Conservation (phyloP, 768 basidiomycete genomes). For the Boletus subparvulus region DNA sequence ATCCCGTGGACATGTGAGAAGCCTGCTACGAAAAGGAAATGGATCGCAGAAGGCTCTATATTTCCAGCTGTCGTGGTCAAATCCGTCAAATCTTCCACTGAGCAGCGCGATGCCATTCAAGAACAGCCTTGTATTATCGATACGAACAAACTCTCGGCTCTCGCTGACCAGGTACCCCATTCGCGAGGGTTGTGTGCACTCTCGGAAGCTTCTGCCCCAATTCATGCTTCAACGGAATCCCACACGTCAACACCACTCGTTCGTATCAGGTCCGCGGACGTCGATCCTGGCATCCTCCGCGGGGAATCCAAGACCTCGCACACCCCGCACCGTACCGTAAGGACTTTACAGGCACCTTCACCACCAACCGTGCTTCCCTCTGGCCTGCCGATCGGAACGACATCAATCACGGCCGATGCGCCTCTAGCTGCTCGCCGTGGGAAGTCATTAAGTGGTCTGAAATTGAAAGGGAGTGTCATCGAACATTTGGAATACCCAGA, state of each 20-base stretch:
- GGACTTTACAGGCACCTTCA: neutral
- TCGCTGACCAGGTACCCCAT: neutral
- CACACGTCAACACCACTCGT: neutral
- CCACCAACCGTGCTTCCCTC: neutral
- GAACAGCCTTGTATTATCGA: neutral
- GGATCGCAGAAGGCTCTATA: slow-evolving; percentile 34
- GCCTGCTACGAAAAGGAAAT: slow-evolving; percentile 18
- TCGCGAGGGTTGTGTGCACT: slow-evolving; percentile 1
- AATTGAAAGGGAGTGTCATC: slow-evolving; percentile 17
- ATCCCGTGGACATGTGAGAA: slow-evolving; percentile 31
- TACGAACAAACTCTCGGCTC: neutral
- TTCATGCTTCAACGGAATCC: neutral
- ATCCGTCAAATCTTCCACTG: slow-evolving; percentile 1
- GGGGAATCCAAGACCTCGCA: slow-evolving; percentile 4
- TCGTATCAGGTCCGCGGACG: slow-evolving; percentile 10
- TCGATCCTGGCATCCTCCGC: slow-evolving; percentile 2
- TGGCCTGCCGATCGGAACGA: neutral
- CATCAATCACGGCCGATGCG: slow-evolving; percentile 6
- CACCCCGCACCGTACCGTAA: neutral
- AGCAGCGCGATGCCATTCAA: slow-evolving; percentile 1
- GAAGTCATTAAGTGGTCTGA: slow-evolving; percentile 32
- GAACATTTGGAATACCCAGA: slow-evolving; percentile 36
- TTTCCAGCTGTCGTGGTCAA: slow-evolving; percentile 20
- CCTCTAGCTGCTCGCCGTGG: slow-evolving; percentile 43
- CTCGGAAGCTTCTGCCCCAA: slow-evolving; percentile 2